A percentile compares a stretch with the other conserved stretches of the same genome.
Conservation (phyloP, 495 filamentous ascomycete species). For the Hypoxylon crocopeplum region DNA sequence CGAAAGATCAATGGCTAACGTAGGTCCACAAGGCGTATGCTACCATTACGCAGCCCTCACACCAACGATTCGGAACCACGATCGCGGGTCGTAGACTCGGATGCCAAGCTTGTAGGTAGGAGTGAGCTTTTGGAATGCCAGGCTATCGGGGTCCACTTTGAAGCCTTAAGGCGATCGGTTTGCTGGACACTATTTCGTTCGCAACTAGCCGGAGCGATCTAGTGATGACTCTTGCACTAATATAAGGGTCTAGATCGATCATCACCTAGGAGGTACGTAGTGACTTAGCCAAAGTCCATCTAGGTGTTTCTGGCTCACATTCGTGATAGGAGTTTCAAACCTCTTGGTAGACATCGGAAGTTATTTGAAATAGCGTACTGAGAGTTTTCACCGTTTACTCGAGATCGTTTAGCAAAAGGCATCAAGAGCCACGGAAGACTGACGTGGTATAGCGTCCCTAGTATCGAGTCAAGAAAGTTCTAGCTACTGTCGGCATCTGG, state of each 20-base stretch:
- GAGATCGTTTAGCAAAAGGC: background rate
- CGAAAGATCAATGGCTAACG: too few relatives aligned
- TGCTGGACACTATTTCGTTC: background rate
- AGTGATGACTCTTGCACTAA: background rate
- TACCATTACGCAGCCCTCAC: too few relatives aligned
- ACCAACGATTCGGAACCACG: too few relatives aligned
- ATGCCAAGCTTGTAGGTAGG: too few relatives aligned
- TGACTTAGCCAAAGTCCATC: background rate
- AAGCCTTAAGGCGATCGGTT: too few relatives aligned
- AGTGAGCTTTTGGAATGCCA: too few relatives aligned
- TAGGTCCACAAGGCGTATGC: too few relatives aligned
- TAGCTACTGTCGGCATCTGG: constrained; percentile 5
- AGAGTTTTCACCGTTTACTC: background rate
- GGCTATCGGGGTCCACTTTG: too few relatives aligned
- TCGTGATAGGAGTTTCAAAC: too few relatives aligned
- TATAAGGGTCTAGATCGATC: background rate
- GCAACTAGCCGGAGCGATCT: constrained; percentile 14
- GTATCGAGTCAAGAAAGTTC: constrained; percentile 26
- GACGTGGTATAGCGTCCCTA: background rate
- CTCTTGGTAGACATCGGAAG: too few relatives aligned
- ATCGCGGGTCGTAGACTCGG: too few relatives aligned
- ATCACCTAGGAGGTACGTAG: background rate
- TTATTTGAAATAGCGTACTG: too few relatives aligned
- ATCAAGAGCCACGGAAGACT: background rate
- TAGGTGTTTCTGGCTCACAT: background rate